Evolutionary conservation across 2,329 filamentous ascomycete species (phyloP), one percentile per base, ranked within the genome.

Genomic region (Ceratocystis cubensis): DNA sequence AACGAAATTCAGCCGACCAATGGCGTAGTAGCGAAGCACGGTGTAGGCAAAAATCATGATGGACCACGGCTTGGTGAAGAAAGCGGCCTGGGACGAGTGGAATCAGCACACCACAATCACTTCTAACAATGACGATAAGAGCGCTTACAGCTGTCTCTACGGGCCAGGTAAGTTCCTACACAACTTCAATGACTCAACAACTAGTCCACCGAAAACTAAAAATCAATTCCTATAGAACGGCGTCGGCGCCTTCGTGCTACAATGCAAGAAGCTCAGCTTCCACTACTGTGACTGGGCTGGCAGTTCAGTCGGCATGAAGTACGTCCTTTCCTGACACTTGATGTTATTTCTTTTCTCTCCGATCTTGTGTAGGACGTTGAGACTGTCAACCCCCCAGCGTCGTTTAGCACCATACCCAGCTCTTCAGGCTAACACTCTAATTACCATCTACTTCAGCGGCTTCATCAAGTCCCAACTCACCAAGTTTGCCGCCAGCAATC

Each of bases 271-370:
- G 74, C 81, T 99, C 76, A 90, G 96, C 76, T 90, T 99, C 74
- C 89, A 96, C 79, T 99, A 96, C 80, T 97, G 94, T 81, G 91
- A 97, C 82, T 92, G 88, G 84, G 90, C 89, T 67, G 94, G 92
- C 70, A 96, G 90, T 76, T 97, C 93, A 46, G 85, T 80, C 73
- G 94, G 94, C 74, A 96, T 97, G 91, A 94, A 96, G 89, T 94
- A 81, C 70, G 82, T 71, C 17, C 17, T 25, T 22, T n/a, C 45
- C 33, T 22, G 4, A 15, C 44, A 15, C 44, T 22, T 22, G 1
- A 8, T 53, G 13, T 8, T 28, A 5, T 5, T 6, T 15, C 45
- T 59, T 30, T 8, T 25, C 2, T 3, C 22, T 53, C 33, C 8
- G 10, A 13, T 13, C 20, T 25, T 25, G 13, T 53, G 20, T 25